Evolutionary conservation across 345 rosid species (phyloP).

Genomic region (Boechera stricta): DNA sequence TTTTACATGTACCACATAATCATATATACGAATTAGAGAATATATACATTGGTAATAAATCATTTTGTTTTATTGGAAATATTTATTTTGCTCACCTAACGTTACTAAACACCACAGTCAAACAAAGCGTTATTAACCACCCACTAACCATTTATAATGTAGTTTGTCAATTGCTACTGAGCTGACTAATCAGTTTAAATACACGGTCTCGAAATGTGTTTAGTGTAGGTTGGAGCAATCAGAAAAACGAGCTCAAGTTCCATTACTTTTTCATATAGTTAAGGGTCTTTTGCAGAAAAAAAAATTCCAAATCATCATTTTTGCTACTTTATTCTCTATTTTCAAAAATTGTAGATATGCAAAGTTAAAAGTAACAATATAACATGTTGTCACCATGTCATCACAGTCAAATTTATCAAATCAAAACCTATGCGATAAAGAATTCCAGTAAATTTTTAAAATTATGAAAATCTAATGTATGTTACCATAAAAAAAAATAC

Average conservation of each 20-base stretch:
- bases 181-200: not conserved
- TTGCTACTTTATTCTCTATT: too few species aligned
- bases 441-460: too few species aligned
- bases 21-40: not conserved
- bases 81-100: not conserved
- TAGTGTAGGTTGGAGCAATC: not conserved
- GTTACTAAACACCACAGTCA: not conserved
- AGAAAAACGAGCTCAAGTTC: not conserved
- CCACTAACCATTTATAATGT: not conserved
- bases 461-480: too few species aligned
- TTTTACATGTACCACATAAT: not conserved
- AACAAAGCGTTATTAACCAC: not conserved
- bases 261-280: too few species aligned
- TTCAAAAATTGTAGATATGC: too few species aligned
- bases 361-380: too few species aligned
- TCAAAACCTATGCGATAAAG: too few species aligned
- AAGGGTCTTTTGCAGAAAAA: too few species aligned
- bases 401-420: too few species aligned
- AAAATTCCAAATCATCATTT: too few species aligned
- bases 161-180: not conserved
- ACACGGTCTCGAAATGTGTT: not conserved
- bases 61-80: not conserved
- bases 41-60: not conserved
- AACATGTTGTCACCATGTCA: too few species aligned
- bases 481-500: too few species aligned